phyloP scores from a whole-genome alignment of 371 early-diverging fungal genomes.

The Syncephalis plumigaleata region DNA sequence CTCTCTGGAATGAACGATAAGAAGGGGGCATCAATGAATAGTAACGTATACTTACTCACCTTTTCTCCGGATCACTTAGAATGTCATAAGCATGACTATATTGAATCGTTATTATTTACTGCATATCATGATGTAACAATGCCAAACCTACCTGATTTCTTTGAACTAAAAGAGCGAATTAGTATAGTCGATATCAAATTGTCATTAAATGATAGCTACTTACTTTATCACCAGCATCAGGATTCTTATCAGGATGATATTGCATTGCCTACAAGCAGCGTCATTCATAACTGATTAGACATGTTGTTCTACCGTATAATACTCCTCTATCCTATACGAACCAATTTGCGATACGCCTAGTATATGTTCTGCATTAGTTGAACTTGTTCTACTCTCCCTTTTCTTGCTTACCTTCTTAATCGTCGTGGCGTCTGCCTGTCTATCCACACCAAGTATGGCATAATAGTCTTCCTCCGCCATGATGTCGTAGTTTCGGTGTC shows the following conservation, averaged over 20 bases:
- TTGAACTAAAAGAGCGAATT: conserved; percentile 6
- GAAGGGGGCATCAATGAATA: conserved; percentile 50
- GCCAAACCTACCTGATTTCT: conserved; percentile 4
- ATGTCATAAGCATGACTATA: conserved; percentile 41
- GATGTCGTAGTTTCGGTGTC: background rate
- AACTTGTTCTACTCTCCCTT: background rate
- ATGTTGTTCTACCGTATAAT: background rate
- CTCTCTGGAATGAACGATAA: no score
- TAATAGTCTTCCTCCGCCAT: conserved; percentile 39
- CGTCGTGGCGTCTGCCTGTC: conserved; percentile 62
- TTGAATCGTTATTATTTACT: background rate
- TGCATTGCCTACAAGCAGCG: conserved; percentile 49
- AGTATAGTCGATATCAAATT: conserved; percentile 3
- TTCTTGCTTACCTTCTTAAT: conserved; percentile 48
- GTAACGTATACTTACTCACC: conserved; percentile 23
- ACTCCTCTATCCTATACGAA: conserved; percentile 8
- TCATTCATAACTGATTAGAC: background rate
- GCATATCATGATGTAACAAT: background rate
- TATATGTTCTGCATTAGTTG: background rate
- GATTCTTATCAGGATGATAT: conserved; percentile 90
- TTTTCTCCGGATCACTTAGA: conserved; percentile 43
- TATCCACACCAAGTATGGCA: conserved; percentile 73
- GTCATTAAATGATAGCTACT: no score
- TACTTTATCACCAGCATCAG: conserved; percentile 15
- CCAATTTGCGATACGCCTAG: conserved; percentile 78